phyloP scores from a whole-genome alignment of 164 flowering plant species.

The Litsea cubeba region DNA sequence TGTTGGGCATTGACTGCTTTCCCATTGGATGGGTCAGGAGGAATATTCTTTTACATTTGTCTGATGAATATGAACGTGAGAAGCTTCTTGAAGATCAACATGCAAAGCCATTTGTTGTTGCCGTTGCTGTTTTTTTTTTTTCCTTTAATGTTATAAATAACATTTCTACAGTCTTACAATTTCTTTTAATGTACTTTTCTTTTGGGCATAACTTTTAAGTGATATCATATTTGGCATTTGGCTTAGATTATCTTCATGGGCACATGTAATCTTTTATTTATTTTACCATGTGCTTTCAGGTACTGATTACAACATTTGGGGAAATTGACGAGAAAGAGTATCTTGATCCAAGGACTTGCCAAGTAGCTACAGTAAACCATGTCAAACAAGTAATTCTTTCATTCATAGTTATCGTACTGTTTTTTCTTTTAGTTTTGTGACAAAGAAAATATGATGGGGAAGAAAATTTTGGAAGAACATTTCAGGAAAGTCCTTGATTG shows the following conservation, averaged over 20 bases:
- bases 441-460: no score
- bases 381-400: constrained; percentile 67
- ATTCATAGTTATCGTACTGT: neutral
- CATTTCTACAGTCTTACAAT: neutral
- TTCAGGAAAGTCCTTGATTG: no score
- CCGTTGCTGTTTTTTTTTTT: no score
- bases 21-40: no score
- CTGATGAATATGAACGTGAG: no score
- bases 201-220: neutral
- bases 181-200: no score
- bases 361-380: constrained; percentile 84
- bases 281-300: constrained; percentile 36
- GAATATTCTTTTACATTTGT: no score
- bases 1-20: no score
- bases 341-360: constrained; percentile 91
- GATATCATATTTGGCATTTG: neutral
- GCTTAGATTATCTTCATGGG: neutral
- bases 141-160: neutral
- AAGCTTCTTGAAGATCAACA: no score
- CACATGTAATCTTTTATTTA: neutral
- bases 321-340: constrained; percentile 65
- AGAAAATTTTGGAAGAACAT: no score
- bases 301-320: constrained; percentile 65
- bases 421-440: neutral
- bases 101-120: no score